phyloP scores from a whole-genome alignment of 495 filamentous ascomycete species.

The Amorphotheca resinae region DNA sequence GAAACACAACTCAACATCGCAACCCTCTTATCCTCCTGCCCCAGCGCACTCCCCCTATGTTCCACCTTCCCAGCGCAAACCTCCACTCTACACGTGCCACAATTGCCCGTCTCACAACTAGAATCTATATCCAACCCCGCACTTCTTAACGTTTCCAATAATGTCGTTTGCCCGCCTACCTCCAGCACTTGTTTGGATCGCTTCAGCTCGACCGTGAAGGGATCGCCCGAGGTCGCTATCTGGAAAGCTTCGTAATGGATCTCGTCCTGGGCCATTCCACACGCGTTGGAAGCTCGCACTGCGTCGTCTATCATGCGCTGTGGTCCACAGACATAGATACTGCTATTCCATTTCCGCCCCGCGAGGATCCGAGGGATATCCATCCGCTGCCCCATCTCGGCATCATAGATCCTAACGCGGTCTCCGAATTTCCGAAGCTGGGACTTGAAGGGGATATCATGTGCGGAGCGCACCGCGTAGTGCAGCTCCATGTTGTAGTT shows the following conservation, averaged over 20 bases:
- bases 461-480: slow-evolving; percentile 33
- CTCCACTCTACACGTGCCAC: slow-evolving; percentile 41
- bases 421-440: slow-evolving; percentile 15
- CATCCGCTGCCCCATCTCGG: slow-evolving; percentile 32
- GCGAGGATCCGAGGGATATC: slow-evolving; percentile 30
- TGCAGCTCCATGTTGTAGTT: slow-evolving; percentile 34
- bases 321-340: slow-evolving; percentile 44
- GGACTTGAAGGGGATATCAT: slow-evolving; percentile 33
- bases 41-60: slow-evolving; percentile 36
- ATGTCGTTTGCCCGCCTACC: slow-evolving; percentile 25
- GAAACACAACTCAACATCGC: slow-evolving; percentile 26
- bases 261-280: slow-evolving; percentile 29
- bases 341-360: slow-evolving; percentile 31
- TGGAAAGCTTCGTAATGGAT: slow-evolving; percentile 45
- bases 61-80: slow-evolving; percentile 37
- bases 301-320: slow-evolving; percentile 37
- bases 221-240: slow-evolving; percentile 37
- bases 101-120: slow-evolving; percentile 46
- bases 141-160: slow-evolving; percentile 29
- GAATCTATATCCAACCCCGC: slow-evolving; percentile 33
- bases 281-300: slow-evolving; percentile 21
- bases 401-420: slow-evolving; percentile 33
- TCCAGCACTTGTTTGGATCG: slow-evolving; percentile 19
- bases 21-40: slow-evolving; percentile 32
- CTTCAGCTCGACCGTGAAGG: slow-evolving; percentile 38